phyloP scores from a whole-genome alignment of 2,329 filamentous ascomycete species.

The Alternaria triticina region DNA sequence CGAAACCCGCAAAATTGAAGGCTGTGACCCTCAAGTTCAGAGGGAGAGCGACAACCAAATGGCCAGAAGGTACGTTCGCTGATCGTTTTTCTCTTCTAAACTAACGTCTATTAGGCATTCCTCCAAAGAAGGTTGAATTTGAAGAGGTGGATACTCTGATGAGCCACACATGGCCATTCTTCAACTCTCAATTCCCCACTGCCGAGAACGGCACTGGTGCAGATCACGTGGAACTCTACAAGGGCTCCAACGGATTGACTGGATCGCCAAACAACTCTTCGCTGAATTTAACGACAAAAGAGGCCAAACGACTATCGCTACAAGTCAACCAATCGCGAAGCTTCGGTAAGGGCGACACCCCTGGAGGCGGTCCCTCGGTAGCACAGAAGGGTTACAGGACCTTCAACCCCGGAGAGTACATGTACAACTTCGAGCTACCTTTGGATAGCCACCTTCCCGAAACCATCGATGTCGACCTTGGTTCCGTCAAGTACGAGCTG shows the following conservation, averaged over 20 bases:
- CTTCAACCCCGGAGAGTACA: constrained; percentile 77
- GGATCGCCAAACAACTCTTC: constrained; percentile 54
- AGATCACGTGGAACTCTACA: constrained; percentile 65
- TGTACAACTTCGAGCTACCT: constrained; percentile 81
- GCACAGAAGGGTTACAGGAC: constrained; percentile 84
- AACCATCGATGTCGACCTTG: constrained; percentile 85
- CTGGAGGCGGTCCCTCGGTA: constrained; percentile 60
- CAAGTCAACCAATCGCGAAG: constrained; percentile 83
- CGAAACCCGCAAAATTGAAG: constrained; percentile 92
- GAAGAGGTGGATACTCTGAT: constrained; percentile 85
- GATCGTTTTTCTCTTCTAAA: not conserved
- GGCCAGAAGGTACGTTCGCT: constrained; percentile 76
- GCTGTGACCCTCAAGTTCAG: constrained; percentile 85
- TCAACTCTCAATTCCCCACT: constrained; percentile 74
- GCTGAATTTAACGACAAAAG: constrained; percentile 55
- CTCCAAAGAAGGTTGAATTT: constrained; percentile 81
- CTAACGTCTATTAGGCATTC: constrained; percentile 66
- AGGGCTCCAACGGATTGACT: constrained; percentile 50
- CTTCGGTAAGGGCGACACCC: constrained; percentile 79
- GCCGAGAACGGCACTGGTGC: constrained; percentile 68
- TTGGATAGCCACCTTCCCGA: constrained; percentile 81
- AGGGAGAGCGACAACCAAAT: constrained; percentile 87
- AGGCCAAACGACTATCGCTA: constrained; percentile 73
- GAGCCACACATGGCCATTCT: constrained; percentile 90
- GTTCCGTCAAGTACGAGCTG: constrained; percentile 85